Evolutionary conservation across 257 asterid genomes (phyloP).

Genomic region (Linderniella brevidens): DNA sequence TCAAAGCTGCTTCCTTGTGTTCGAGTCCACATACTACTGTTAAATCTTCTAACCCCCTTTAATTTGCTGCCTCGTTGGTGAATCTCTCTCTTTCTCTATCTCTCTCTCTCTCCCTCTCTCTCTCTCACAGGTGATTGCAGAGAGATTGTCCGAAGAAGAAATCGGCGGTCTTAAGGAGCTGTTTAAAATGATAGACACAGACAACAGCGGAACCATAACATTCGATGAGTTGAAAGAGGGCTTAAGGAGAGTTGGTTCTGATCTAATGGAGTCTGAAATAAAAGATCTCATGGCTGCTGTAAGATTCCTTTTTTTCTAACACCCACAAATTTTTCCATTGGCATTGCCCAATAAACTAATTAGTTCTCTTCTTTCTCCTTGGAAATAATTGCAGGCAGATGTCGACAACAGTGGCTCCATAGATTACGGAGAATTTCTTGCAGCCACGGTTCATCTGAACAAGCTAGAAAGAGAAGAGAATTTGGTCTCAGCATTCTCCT

Average conservation of each 20-base stretch:
- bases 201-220: conserved; percentile 80
- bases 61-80: conserved; percentile 6
- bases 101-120: conserved; percentile 1
- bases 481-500: conserved; percentile 68
- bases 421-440: conserved; percentile 94
- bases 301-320: conserved; percentile 9
- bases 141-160: conserved; percentile 84
- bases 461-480: conserved; percentile 88
- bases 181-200: conserved; percentile 88
- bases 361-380: not conserved
- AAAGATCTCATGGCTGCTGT: conserved; percentile 88
- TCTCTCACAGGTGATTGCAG: conserved; percentile 64
- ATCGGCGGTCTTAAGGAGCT: conserved; percentile 83
- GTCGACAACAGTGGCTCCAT: conserved; percentile 85
- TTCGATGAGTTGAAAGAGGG: conserved; percentile 93
- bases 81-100: conserved; percentile 3
- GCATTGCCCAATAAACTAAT: not conserved
- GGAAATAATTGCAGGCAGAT: conserved; percentile 47
- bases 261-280: conserved; percentile 88
- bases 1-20: not conserved
- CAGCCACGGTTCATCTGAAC: conserved; percentile 92
- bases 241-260: conserved; percentile 70
- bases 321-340: not conserved
- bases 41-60: not conserved
- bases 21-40: too few species aligned